phyloP scores from a whole-genome alignment of 305 asterid genomes.

The Fraxinus latifolia region DNA sequence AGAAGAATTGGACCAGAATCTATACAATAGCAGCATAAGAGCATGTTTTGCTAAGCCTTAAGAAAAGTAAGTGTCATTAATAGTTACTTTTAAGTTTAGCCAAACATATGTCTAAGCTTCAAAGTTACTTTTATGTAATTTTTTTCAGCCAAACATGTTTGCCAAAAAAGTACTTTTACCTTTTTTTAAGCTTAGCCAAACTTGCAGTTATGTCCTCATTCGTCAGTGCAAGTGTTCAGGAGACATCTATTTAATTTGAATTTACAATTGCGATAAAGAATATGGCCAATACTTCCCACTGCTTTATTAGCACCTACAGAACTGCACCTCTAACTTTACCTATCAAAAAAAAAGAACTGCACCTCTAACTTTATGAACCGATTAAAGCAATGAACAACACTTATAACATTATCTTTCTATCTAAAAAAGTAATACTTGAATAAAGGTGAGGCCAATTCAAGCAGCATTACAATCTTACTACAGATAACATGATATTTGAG shows the following conservation, averaged over 20 bases:
- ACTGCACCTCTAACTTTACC: not conserved
- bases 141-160: not conserved
- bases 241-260: not conserved
- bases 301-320: not conserved
- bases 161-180: not conserved
- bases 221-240: not conserved
- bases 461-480: not conserved
- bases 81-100: not conserved
- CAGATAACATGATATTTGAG: not conserved
- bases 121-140: not conserved
- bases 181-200: not conserved
- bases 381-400: not conserved
- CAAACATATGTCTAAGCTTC: not conserved
- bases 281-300: not conserved
- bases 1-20: not conserved
- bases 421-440: not conserved
- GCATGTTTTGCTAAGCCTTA: not conserved
- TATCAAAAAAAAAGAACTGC: too few species aligned
- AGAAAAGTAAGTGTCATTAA: not conserved
- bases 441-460: not conserved
- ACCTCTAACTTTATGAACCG: not conserved
- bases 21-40: not conserved
- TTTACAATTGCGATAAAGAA: not conserved
- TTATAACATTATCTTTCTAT: not conserved
- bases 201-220: not conserved